Base-by-base conservation (phyloP, 1,139 yeast species). In the Wickerhamomyces sp. region DNA sequence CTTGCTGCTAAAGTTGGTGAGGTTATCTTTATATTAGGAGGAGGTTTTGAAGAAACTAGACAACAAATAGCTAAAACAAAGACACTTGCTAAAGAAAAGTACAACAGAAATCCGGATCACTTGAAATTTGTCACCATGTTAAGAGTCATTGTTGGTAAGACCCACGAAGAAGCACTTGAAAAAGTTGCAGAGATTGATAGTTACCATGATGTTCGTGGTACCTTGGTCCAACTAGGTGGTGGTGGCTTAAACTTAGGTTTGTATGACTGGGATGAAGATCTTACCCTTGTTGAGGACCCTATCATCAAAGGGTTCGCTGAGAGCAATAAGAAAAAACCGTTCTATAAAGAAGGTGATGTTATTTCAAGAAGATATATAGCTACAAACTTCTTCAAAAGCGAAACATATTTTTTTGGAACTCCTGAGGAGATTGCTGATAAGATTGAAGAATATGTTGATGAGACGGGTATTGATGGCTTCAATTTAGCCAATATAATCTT, bases 1-100 rank as follows among this genome's bases (percentile, higher is more conserved):
- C 61, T 67, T 47, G 76, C 74, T 28, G 75, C 76, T 18, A 64
- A 64, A 45, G 65, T 68, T 49, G 75, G 71, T 8, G 76, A 70
- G 46, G 59, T 63, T 10, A 68, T 69, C 22, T 71, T 70, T 50
- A 54, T 69, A 19, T 60, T 64, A 14, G 55, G 55, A 29, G 35
- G 46, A 15, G 55, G 62, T 16, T 66, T 70, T 3, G 61, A 58
- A 36, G 56, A 51, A 14, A 55, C 62, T 19, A 61, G 54, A 18
- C 49, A 45, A 9, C 61, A 64, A 44, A 67, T 67, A 37, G 47
- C 50, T 5, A 58, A 54, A 25, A 59, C 65, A 16, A 67, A 55
- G 38, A 47, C 47, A 21, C 28, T 64, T 5, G 70, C 69, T 5
- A 42, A 50, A 24, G 63, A 59, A 35, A 56, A 56, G 34, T 64